Evolutionary conservation across 306 rosid genomes (phyloP), one percentile per base, ranked within the genome.

Genomic region (Elaeagnus macrophylla): DNA sequence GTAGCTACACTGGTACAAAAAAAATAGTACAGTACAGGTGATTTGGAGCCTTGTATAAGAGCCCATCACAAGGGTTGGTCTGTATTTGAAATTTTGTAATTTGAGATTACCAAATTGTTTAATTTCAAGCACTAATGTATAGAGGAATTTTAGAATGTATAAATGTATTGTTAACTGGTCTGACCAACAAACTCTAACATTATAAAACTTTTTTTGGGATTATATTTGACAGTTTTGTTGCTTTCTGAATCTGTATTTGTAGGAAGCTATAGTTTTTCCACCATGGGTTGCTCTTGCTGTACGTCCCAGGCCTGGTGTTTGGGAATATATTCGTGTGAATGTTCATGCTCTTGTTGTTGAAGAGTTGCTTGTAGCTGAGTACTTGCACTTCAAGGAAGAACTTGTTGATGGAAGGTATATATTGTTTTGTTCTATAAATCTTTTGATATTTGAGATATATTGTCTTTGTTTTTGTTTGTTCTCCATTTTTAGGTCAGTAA

Each of bases 251-350:
- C 17, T 14, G 37, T 39, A 64, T 64, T 7, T 25, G 32, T 54
- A 93, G 99, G 99, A 93, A 81, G 90, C 87, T 13, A 82, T 93
- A 59, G 85, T 84, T 66, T 65, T 82, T 17, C 95, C 99, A 32
- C 99, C 99, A 59, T 93, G 95, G 96, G 96, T 93, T 53, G 95
- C 99, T 12, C 60, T 93, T 12, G 99, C 95, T 19, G 95, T 87
- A 41, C 89, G 99, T 36, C 99, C 99, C 19, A 88, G 99, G 83
- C 99, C 99, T 32, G 99, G 99, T 49, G 90, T 93, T 45, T 93
- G 99, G 99, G 99, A 93, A 54, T 93, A 93, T 69, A 81, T 93
- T 48, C 66, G 79, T 51, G 95, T 93, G 59, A 93, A 93, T 40
- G 90, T 93, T 46, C 83, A 88, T 15, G 95, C 95, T 11, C 94